These are phyloP conservation scores for Delphinella strobiligena DNA, from an alignment of 2,329 filamentous ascomycete genomes.

Conservation along the genomic window DNA sequence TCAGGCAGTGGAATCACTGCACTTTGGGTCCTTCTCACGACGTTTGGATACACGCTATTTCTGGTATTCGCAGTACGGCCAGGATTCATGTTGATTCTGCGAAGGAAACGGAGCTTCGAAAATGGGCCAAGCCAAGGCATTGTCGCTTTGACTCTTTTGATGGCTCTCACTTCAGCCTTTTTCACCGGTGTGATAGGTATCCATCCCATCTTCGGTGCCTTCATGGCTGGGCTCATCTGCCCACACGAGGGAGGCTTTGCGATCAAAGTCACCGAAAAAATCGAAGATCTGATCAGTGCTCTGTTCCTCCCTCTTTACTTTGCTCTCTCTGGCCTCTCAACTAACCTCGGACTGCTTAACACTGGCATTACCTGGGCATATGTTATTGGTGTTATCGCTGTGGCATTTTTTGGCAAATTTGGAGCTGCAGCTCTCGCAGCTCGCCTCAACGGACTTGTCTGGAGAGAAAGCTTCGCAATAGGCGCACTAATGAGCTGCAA, in stretches of 20 bases:
- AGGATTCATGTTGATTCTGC: conserved; percentile 60
- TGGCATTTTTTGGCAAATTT: conserved; percentile 80
- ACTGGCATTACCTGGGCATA: conserved; percentile 80
- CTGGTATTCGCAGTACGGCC: conserved; percentile 63
- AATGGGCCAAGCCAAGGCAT: conserved; percentile 81
- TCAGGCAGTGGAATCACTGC: conserved; percentile 71
- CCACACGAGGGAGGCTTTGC: conserved; percentile 83
- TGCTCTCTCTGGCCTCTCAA: conserved; percentile 79
- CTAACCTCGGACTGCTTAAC: conserved; percentile 73
- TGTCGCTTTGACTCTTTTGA: conserved; percentile 67
- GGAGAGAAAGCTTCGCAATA: conserved; percentile 82
- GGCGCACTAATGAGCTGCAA: conserved; percentile 94
- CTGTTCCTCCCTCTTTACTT: conserved; percentile 88
- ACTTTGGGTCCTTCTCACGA: conserved; percentile 69
- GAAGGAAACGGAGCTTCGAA: conserved; percentile 63
- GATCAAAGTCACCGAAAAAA: conserved; percentile 84
- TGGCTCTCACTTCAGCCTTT: conserved; percentile 69
- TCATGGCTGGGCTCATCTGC: conserved; percentile 78
- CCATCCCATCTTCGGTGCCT: conserved; percentile 89
- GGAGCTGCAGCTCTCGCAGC: conserved; percentile 71
- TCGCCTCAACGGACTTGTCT: conserved; percentile 62
- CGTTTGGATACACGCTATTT: conserved; percentile 63
- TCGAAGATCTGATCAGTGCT: conserved; percentile 78
- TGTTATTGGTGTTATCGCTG: conserved; percentile 66
- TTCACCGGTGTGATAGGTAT: conserved; percentile 87